Evolutionary conservation across 352 stramenopile species (phyloP).

Genomic region (Thraustochytrium sp.): DNA sequence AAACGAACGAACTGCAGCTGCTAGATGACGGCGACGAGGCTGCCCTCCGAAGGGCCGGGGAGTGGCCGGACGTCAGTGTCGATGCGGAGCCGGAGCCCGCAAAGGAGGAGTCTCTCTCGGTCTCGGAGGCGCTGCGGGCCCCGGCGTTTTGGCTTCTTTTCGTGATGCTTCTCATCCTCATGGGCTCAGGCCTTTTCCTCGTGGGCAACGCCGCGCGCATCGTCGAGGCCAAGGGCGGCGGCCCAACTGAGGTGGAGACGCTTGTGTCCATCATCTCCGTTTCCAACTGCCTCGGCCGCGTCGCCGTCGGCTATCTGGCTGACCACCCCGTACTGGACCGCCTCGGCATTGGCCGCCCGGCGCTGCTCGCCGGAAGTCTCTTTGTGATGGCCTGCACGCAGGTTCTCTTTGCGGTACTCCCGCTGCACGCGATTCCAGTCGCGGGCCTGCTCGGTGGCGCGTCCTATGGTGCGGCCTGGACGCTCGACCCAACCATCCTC

Average conservation of each 20-base stretch:
- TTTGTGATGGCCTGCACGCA: not conserved
- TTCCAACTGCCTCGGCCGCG: conserved; percentile 3
- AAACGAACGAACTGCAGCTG: too few relatives aligned
- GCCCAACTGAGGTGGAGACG: not conserved
- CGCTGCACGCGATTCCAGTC: not conserved
- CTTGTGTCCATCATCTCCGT: conserved; percentile 26
- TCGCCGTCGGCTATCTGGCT: conserved; percentile 4
- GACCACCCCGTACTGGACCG: not conserved
- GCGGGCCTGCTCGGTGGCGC: not conserved
- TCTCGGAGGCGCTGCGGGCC: not conserved
- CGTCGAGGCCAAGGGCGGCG: conserved; percentile 12
- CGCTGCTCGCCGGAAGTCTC: not conserved
- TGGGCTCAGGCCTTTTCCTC: conserved; percentile 12
- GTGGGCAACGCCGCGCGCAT: conserved; percentile 32
- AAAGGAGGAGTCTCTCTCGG: not conserved
- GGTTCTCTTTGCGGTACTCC: not conserved
- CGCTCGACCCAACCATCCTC: conserved; percentile 25
- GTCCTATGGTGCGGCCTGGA: conserved; percentile 23
- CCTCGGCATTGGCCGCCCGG: not conserved
- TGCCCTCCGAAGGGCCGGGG: not conserved
- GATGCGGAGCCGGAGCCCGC: not conserved
- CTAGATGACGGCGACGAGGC: not conserved
- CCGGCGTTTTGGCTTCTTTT: conserved; percentile 3
- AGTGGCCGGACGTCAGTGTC: not conserved
- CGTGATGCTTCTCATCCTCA: not conserved